A percentile compares a stretch with the other conserved stretches of the same genome.
phyloP scores from a whole-genome alignment of 2,329 filamentous ascomycete genomes.

The Aspergillus tubingensis region DNA sequence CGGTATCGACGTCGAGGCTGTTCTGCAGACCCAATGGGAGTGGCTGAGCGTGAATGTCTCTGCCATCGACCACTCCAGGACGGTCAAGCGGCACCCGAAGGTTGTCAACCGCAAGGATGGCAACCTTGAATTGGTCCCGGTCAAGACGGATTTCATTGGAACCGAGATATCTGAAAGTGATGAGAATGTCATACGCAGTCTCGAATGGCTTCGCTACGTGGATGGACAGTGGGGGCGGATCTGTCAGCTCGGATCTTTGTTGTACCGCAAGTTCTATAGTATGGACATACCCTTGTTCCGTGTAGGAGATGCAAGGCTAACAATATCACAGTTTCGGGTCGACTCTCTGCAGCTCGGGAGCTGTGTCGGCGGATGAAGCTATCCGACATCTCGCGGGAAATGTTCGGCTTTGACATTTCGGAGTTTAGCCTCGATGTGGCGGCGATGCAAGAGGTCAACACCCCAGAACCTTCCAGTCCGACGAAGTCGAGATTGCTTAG shows the following conservation, averaged over 20 bases:
- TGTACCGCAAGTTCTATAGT: constrained; percentile 86
- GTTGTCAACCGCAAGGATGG: constrained; percentile 56
- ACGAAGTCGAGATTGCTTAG: constrained; percentile 32
- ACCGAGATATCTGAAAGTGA: constrained; percentile 60
- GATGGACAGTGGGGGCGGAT: constrained; percentile 71
- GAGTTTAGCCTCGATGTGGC: constrained; percentile 26
- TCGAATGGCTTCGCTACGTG: constrained; percentile 83
- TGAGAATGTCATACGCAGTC: constrained; percentile 73
- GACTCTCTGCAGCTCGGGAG: constrained; percentile 57
- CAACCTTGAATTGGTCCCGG: constrained; percentile 59
- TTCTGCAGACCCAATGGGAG: constrained; percentile 69
- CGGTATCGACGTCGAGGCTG: constrained; percentile 69
- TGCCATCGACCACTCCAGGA: constrained; percentile 35
- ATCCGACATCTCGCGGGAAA: constrained; percentile 47
- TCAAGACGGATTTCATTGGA: constrained; percentile 71
- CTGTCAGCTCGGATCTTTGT: constrained; percentile 66
- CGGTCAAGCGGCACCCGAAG: constrained; percentile 34
- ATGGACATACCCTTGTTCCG: constrained; percentile 47
- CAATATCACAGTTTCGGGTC: constrained; percentile 29
- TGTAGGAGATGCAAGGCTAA: constrained; percentile 3
- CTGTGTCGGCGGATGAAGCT: constrained; percentile 55
- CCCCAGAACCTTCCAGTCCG: constrained; percentile 34
- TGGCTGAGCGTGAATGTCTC: constrained; percentile 42
- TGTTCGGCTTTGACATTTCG: constrained; percentile 42
- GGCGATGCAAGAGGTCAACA: constrained; percentile 26